Percentiles rank a stretch among this genome's conserved stretches.
Conservation (phyloP, 805 yeast species). For the Lipomyces yamadae region DNA sequence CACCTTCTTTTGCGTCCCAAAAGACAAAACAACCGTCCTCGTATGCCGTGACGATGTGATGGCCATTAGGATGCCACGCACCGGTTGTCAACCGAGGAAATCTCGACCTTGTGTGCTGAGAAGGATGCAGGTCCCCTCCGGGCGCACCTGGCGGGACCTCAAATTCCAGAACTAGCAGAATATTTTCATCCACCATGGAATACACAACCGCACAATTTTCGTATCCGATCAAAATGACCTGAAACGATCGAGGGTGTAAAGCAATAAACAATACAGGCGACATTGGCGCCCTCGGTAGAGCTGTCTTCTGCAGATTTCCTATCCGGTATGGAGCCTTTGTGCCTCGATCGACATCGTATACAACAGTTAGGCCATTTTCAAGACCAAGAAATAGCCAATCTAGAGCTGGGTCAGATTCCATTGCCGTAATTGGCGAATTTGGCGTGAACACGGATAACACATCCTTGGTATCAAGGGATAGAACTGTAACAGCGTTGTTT, state of each 20-base stretch:
- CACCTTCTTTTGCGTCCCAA: conserved; percentile 89
- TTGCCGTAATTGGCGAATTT: conserved; percentile 67
- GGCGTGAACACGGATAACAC: conserved; percentile 65
- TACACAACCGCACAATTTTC: conserved; percentile 69
- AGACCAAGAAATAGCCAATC: conserved; percentile 87
- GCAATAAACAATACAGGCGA: conserved; percentile 71
- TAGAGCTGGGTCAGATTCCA: conserved; percentile 81
- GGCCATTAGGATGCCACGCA: conserved; percentile 90
- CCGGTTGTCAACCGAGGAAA: conserved; percentile 57
- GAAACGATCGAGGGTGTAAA: conserved; percentile 90
- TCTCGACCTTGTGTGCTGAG: conserved; percentile 41
- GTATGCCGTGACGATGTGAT: conserved; percentile 78
- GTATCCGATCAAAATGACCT: conserved; percentile 75
- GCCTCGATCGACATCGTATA: conserved; percentile 84
- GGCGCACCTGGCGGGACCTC: conserved; percentile 69
- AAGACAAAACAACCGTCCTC: conserved; percentile 84
- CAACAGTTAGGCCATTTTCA: conserved; percentile 70
- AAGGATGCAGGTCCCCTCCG: conserved; percentile 60
- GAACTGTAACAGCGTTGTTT: conserved; percentile 63
- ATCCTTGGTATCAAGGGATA: conserved; percentile 68
- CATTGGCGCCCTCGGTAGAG: conserved; percentile 43
- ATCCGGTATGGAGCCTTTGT: conserved; percentile 65
- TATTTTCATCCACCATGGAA: conserved; percentile 62
- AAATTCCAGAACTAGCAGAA: conserved; percentile 64
- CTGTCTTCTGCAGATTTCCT: conserved; percentile 66